Evolutionary conservation across 176 grass and related monocot genomes (phyloP).

Genomic region (Juncus effusus): DNA sequence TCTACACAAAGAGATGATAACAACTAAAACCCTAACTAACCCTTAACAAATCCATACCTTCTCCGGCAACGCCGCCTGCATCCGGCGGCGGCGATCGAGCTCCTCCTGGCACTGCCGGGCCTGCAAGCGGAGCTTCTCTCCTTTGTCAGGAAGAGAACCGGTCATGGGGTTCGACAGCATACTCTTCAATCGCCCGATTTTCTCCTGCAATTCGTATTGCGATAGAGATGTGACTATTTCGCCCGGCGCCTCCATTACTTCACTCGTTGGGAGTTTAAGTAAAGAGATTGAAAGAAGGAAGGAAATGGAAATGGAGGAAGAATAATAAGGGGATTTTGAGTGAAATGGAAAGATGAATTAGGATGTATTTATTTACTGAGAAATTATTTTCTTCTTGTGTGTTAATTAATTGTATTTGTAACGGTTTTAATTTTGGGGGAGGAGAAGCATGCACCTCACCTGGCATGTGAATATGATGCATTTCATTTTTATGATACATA

Average conservation of each 20-base stretch:
- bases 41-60: conserved; percentile 3
- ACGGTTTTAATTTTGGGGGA: no score
- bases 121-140: background rate
- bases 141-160: conserved; percentile 22
- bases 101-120: background rate
- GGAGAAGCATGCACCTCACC: no score
- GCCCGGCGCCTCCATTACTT: background rate
- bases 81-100: conserved; percentile 2
- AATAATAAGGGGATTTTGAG: background rate
- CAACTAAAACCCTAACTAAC: conserved; percentile 7
- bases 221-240: conserved; percentile 2
- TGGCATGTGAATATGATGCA: no score
- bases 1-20: conserved; percentile 2
- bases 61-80: no score
- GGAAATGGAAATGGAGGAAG: background rate
- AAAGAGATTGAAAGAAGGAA: background rate
- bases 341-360: no score
- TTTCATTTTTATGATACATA: no score
- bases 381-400: no score
- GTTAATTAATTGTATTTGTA: no score
- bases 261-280: background rate
- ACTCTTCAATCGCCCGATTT: conserved; percentile 5
- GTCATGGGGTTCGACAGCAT: background rate
- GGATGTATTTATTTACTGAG: no score
- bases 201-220: conserved; percentile 5